Conservation (phyloP, 257 asterid genomes). For the Echites panduratus region DNA sequence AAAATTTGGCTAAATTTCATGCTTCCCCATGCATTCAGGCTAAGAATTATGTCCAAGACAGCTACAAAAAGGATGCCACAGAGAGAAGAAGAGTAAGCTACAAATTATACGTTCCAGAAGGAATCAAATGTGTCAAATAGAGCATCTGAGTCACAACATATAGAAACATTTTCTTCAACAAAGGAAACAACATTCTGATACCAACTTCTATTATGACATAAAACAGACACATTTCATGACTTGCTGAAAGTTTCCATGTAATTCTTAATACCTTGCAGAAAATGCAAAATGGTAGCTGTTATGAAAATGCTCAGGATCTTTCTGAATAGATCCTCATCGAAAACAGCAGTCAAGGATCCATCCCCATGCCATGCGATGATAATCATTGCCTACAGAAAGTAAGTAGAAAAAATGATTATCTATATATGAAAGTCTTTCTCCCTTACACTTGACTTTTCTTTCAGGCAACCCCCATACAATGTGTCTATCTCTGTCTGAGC, state of each 20-base stretch:
- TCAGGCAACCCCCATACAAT: too few relatives aligned
- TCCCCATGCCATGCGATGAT: constrained; percentile 90
- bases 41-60: constrained; percentile 71
- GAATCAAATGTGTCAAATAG: background rate
- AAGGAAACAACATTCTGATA: background rate
- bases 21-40: constrained; percentile 85
- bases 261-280: constrained; percentile 60
- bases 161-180: background rate
- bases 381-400: constrained; percentile 67
- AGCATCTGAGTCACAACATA: background rate
- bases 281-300: constrained; percentile 85
- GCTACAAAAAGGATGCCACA: constrained; percentile 54
- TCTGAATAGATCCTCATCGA: constrained; percentile 61
- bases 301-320: constrained; percentile 85
- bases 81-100: background rate
- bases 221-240: background rate
- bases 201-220: background rate
- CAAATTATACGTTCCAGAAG: background rate
- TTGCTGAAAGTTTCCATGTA: background rate
- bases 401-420: constrained; percentile 2
- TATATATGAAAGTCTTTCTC: background rate
- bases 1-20: constrained; percentile 66
- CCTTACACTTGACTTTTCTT: too few relatives aligned
- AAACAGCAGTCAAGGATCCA: constrained; percentile 45
- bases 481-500: too few relatives aligned